Base-by-base conservation (phyloP, 306 rosid genomes). In the Carpinus fangiana region DNA sequence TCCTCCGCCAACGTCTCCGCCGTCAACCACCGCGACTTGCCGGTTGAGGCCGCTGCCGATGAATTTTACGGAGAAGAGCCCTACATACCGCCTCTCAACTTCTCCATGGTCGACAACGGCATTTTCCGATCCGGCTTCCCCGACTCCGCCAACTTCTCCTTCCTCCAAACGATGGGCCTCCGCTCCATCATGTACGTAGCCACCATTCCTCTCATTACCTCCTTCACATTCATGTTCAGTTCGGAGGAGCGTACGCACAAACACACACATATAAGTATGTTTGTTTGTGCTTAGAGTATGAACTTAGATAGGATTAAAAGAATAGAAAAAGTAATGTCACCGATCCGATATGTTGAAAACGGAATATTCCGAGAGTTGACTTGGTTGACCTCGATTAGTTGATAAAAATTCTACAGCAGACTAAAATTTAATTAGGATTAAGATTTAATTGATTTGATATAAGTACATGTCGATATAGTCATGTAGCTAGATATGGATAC, bases 121-220 rank as follows among this genome's bases (percentile, higher is more conserved):
- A 87, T 96, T 89, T 96, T 93, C 86, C 85, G 99, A 73, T 96
- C 98, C 38, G 99, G 99, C 43, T 96, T 96, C 82, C 99, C 99
- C 18, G 88, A 89, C 55, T 88, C 93, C 11, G 84, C 89, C 75
- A 93, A 96, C 94, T 93, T 96, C 86, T 74, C 91, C 60, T 96
- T 96, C 87, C 89, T 96, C 36, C 91, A 93, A 68, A 86, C 92
- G 76, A 89, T 96, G 66, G 88, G 90, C 79, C 97, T 96, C 52
- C 96, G 98, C 72, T 93, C 99, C 65, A 88, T 96, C 83, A 89
- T 96, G 99, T 96, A 79, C 41, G 23, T 43, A 48, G 28, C 64
- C 10, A n/a, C 52, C n/a, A 16, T 12, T 64, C 52, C 43, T 20
- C 54, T 4, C 38, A 31, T 59, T 26, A 14, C 6, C 12, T 64